Evolutionary conservation across 768 basidiomycete species (phyloP).

Genomic region (Chlorophyllum brunneum): DNA sequence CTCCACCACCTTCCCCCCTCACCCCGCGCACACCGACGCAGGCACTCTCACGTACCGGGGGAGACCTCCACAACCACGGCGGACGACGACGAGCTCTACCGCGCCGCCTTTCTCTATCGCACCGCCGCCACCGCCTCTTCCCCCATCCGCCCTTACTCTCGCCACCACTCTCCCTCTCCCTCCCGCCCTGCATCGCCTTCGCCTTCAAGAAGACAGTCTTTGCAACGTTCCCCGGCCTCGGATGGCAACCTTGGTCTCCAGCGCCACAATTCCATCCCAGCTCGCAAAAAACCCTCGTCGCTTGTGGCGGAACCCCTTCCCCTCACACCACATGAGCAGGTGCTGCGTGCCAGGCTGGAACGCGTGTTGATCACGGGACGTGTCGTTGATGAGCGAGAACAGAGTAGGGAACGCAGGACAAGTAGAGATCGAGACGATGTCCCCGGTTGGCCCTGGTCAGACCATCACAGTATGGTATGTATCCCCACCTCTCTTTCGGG

Average conservation of each 20-base stretch:
- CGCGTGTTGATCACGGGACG: conserved; percentile 13
- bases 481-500: not conserved
- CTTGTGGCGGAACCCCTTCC: not conserved
- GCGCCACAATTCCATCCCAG: conserved; percentile 6
- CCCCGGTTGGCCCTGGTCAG: conserved; percentile 5
- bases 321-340: conserved; percentile 16
- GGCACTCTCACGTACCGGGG: conserved; percentile 11
- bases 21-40: conserved; percentile 5
- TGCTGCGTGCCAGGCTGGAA: conserved; percentile 16
- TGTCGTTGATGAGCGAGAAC: not conserved
- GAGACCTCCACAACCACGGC: not conserved
- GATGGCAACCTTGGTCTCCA: conserved; percentile 5
- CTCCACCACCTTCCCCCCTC: conserved; percentile 2
- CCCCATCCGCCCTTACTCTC: conserved; percentile 4
- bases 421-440: not conserved
- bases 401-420: conserved; percentile 5
- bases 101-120: conserved; percentile 15
- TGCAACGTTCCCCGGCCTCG: conserved; percentile 12
- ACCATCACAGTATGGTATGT: conserved; percentile 4
- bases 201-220: conserved; percentile 1
- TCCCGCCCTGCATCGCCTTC: not conserved
- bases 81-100: conserved; percentile 6
- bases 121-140: conserved; percentile 7
- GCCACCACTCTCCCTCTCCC: conserved; percentile 2
- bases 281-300: not conserved